Base-by-base conservation (phyloP, 306 rosid genomes). In the Prunus armeniaca region DNA sequence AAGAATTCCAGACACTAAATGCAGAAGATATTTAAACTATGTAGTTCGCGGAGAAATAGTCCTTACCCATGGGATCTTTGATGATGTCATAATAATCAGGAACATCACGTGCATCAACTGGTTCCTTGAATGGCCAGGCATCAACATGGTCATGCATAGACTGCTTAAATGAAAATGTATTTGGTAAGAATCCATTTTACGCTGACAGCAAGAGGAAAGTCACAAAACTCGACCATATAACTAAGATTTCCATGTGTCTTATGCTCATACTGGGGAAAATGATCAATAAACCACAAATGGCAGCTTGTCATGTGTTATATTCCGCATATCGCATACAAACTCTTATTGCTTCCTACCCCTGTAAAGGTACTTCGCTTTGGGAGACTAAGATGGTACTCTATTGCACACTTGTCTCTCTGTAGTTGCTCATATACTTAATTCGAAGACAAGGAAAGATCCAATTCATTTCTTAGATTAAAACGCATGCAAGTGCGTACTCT, bases 111-210 rank as follows among this genome's bases (percentile, higher is more conserved):
- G 85, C 83, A 75, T 96, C 93, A 76, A 96, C 97, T 12, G 99
- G 99, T 55, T 96, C 99, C 89, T 87, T 95, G 88, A 95, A 95
- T 70, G 99, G 99, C 99, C 99, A 95, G 4, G 93, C 87, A 78
- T 95, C 99, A 12, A 74, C 93, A 63, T 92, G 99, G 19, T 95
- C 99, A 34, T 79, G 74, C 97, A 92, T 86, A 11, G 91, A 75
- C 98, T 91, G 93, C 46, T 72, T n/a, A 50, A 65, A 80, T 51
- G 74, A 71, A 78, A 75, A 69, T 11, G 24, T 5, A 51, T 6
- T 14, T 20, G 66, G 76, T 69, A 49, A 83, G 69, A 56, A 81
- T 45, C 71, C 12, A 65, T 52, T 51, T n/a, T 45, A 38, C 34
- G 4, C 24, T 25, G 14, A 69, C 52, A 69, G 24, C 34, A 45